Evolutionary conservation across 225 moss, liverwort and hornwort genomes (phyloP), one percentile per base, ranked within the genome.

Genomic region (Pseudisothecium myosuroides): DNA sequence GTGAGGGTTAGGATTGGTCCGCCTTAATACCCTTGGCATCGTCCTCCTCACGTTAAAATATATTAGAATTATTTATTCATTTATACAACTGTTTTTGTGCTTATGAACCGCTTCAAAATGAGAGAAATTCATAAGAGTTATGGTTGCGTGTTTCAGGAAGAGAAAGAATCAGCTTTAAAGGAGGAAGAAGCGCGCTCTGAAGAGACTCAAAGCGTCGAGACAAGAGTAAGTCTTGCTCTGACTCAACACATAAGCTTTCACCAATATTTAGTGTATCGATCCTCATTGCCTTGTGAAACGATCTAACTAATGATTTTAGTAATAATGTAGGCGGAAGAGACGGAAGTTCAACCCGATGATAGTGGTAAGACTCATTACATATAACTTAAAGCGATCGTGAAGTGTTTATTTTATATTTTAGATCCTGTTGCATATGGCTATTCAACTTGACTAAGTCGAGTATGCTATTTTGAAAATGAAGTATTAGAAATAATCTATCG

Each of bases 251-350:
- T 41, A 75, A 72, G 50, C 67, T 90, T 83, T 83, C 66, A 54
- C 26, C 75, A 85, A 55, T 73, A 66, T 54, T 65, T 52, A 27
- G 56, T 82, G 69, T 64, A 77, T 73, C 39, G 69, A 58, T 83
- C 47, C 68, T 60, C 64, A 78, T 80, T 84, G 64, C 52, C 66
- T 54, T 81, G 26, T 83, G 84, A 84, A 86, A 54, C 45, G 34
- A 84, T 74, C 86, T 73, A 88, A 92, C 80, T 80, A 79, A 43
- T 69, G 86, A 20, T 88, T 87, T 82, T 34, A 86, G 67, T 80
- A 79, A 62, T 82, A 82, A 83, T 89, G 83, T 89, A 94, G 94
- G 89, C 91, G 86, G 94, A 94, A 83, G 92, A 89, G 78, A 59
- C 86, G 62, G 94, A 93, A 88, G 67, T 55, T 31, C 90, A 72